Conservation (phyloP, 176 grass and related monocot genomes). For the Aegilops sharonensis region DNA sequence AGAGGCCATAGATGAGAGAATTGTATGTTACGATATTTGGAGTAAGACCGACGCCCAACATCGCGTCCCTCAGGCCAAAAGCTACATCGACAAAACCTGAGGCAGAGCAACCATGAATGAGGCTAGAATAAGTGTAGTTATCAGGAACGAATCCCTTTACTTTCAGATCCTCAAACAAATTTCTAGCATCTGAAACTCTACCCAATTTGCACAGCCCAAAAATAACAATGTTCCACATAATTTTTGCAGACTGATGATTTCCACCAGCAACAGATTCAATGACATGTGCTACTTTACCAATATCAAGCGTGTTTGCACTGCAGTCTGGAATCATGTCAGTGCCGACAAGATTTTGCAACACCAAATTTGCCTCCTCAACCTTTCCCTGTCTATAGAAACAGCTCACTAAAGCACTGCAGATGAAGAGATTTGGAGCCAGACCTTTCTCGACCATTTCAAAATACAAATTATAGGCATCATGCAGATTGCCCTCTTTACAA, state of each 20-base stretch:
- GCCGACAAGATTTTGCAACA: slow-evolving; percentile 68
- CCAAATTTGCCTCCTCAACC: slow-evolving; percentile 83
- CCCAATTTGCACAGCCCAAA: slow-evolving; percentile 83
- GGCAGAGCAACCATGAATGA: slow-evolving; percentile 80
- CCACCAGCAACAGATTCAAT: slow-evolving; percentile 39
- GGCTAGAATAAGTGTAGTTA: slow-evolving; percentile 75
- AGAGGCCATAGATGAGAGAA: slow-evolving; percentile 94
- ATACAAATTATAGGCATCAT: slow-evolving; percentile 64
- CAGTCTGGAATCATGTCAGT: slow-evolving; percentile 56
- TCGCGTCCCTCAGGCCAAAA: slow-evolving; percentile 73
- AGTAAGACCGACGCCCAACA: slow-evolving; percentile 53
- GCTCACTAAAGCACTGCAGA: slow-evolving; percentile 67
- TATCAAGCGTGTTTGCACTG: slow-evolving; percentile 35
- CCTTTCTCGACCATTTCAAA: slow-evolving; percentile 79
- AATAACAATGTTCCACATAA: slow-evolving; percentile 90
- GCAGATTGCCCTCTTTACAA: slow-evolving; percentile 78
- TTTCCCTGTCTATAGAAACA: slow-evolving; percentile 81
- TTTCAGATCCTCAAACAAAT: slow-evolving; percentile 51
- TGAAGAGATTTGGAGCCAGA: slow-evolving; percentile 66
- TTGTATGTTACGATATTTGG: slow-evolving; percentile 82
- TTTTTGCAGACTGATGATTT: slow-evolving; percentile 53
- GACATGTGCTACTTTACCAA: slow-evolving; percentile 32
- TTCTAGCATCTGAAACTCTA: slow-evolving; percentile 72
- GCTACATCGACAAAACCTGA: slow-evolving; percentile 65
- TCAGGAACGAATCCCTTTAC: slow-evolving; percentile 68